phyloP scores from a whole-genome alignment of 768 basidiomycete species.

The Suillus cothurnatus region DNA sequence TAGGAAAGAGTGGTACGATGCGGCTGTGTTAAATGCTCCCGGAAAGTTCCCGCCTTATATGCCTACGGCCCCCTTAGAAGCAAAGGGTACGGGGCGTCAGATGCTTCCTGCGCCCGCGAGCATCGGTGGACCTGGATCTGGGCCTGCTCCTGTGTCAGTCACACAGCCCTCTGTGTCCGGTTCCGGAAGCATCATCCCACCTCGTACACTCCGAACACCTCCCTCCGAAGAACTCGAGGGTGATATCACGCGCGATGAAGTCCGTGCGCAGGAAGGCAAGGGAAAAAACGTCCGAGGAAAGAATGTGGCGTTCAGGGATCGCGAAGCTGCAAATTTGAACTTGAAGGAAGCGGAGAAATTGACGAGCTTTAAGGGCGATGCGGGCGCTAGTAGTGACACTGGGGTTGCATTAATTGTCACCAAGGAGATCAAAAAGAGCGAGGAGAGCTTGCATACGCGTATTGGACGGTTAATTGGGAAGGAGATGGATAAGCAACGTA shows the following conservation, averaged over 20 bases:
- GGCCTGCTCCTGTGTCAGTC: constrained; percentile 16
- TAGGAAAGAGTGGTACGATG: constrained; percentile 82
- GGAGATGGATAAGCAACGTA: constrained; percentile 91
- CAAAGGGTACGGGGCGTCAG: constrained; percentile 26
- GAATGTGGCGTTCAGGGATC: constrained; percentile 65
- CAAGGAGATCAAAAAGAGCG: constrained; percentile 81
- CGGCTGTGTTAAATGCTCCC: constrained; percentile 54
- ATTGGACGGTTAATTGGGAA: constrained; percentile 80
- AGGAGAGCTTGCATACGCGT: constrained; percentile 74
- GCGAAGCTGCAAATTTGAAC: constrained; percentile 25
- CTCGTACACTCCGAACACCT: constrained; percentile 61
- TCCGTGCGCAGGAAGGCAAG: constrained; percentile 50
- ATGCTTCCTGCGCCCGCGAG: constrained; percentile 30
- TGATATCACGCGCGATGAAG: constrained; percentile 63
- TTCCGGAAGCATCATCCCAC: constrained; percentile 23
- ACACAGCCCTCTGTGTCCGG: constrained; percentile 18
- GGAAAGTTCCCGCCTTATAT: constrained; percentile 64
- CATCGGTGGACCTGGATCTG: constrained; percentile 27
- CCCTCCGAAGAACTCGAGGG: constrained; percentile 75
- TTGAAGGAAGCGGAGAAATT: constrained; percentile 28
- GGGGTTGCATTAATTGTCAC: constrained; percentile 59
- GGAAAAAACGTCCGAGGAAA: constrained; percentile 53
- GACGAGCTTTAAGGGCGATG: constrained; percentile 22
- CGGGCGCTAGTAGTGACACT: constrained; percentile 48
- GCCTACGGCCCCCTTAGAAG: constrained; percentile 20